Evolutionary conservation across 768 basidiomycete species (phyloP).

Genomic region (Boletus pseudo-olivaceus): DNA sequence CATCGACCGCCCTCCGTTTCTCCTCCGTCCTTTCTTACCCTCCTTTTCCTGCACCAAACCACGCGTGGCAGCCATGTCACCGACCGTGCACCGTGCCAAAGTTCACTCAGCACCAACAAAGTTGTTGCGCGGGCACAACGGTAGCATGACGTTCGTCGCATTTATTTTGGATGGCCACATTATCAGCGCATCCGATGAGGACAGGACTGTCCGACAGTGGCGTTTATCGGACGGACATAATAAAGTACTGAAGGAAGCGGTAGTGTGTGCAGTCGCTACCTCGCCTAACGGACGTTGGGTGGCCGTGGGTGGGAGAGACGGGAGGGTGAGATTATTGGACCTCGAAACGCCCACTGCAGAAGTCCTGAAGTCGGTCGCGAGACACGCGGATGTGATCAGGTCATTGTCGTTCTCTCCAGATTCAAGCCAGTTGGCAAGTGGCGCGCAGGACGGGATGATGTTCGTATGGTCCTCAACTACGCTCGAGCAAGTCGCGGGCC

Average conservation of each 20-base stretch:
- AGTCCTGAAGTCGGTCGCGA: not conserved
- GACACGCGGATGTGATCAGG: conserved; percentile 4
- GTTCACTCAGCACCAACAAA: not conserved
- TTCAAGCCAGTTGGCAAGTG: conserved; percentile 14
- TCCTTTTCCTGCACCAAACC: not conserved
- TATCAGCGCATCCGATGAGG: conserved; percentile 19
- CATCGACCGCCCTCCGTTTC: not conserved
- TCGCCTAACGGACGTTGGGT: conserved; percentile 14
- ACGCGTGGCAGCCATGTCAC: conserved; percentile 1
- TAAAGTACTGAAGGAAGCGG: conserved; percentile 4
- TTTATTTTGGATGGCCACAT: conserved; percentile 14
- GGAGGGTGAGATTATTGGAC: conserved; percentile 10
- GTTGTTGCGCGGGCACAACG: conserved; percentile 12
- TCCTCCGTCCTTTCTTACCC: not conserved
- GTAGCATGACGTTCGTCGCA: conserved; percentile 12
- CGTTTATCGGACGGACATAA: not conserved
- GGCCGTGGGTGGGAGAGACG: conserved; percentile 17
- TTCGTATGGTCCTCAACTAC: conserved; percentile 13
- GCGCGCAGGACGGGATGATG: conserved; percentile 16
- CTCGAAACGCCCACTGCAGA: not conserved
- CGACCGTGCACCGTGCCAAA: not conserved
- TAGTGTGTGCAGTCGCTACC: not conserved
- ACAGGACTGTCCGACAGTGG: conserved; percentile 19
- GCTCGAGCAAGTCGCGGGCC: conserved; percentile 7
- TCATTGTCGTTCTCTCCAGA: conserved; percentile 21